Base-by-base conservation (phyloP, 805 yeast species). In the Yarrowia bubula region DNA sequence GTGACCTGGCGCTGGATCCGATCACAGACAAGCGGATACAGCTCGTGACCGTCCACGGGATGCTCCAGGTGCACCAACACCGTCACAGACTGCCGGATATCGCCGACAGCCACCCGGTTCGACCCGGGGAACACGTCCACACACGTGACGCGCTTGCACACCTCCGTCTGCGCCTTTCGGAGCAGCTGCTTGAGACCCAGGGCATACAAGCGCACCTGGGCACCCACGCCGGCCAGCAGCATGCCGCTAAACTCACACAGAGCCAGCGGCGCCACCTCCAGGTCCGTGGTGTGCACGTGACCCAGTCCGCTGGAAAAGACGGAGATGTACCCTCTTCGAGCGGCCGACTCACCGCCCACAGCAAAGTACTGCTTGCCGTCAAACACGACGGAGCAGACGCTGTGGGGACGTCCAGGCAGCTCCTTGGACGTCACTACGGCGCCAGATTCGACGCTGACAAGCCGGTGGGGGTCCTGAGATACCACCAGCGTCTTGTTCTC, bases 171-270 rank as follows among this genome's bases (percentile, higher is more conserved):
- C 0, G 88, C 78, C 72, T 89, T 90, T 65, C 87, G 81, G 65
- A 95, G 77, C 42, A 93, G 77, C 71, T 92, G 98, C 68, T 87
- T 89, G 70, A 80, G 80, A 1, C 99, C 99, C 33, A 91, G 68
- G 32, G 86, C 92, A 72, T 82, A 92, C 8, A 89, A 69, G 39
- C 89, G 76, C 55, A 93, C 69, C 57, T 75, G 74, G 48, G 81
- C 78, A 0, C 80, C 81, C 57, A 84, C 69, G 0, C 90, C 92
- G 1, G 83, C 87, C 1, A 92, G 73, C 1, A 92, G 72, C 67
- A 79, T 80, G 0, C 86, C 89, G 57, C 82, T 81, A 73, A 90
- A 90, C 10, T 78, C 75, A 0, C 74, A 69, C 73, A 92, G 69
- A 0, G 88, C 78, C 33, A 79, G 68, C 0, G 85, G 83, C 1